Percentiles rank a stretch among this genome's conserved stretches.
phyloP scores from a whole-genome alignment of 768 basidiomycete species.

The Termitomyces sp. region DNA sequence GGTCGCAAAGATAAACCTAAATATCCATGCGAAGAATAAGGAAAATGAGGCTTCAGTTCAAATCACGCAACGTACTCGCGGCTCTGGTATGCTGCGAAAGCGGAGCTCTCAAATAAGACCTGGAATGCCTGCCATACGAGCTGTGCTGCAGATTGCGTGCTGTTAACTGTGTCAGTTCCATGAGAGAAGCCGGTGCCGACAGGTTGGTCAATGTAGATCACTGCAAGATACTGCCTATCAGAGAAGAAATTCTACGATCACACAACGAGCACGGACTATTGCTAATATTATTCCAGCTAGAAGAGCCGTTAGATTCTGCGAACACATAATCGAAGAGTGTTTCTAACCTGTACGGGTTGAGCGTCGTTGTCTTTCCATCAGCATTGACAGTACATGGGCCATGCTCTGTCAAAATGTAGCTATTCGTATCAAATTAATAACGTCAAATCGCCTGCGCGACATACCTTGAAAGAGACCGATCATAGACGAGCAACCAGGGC shows the following conservation, averaged over 20 bases:
- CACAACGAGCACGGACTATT: slow-evolving; percentile 45
- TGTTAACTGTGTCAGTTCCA: slow-evolving; percentile 57
- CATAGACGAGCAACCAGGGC: slow-evolving; percentile 62
- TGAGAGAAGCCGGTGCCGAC: slow-evolving; percentile 66
- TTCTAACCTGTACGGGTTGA: slow-evolving; percentile 60
- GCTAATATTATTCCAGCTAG: slow-evolving; percentile 66
- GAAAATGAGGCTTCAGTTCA: neutral
- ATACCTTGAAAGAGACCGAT: slow-evolving; percentile 65
- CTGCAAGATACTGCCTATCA: slow-evolving; percentile 27
- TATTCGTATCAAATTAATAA: neutral
- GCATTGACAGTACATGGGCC: slow-evolving; percentile 62
- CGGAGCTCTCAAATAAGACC: slow-evolving; percentile 53
- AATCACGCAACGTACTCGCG: slow-evolving; percentile 42
- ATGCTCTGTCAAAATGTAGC: slow-evolving; percentile 40
- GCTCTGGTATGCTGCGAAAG: slow-evolving; percentile 50
- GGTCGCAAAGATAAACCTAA: slow-evolving; percentile 60
- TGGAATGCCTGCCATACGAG: slow-evolving; percentile 66
- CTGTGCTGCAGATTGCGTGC: slow-evolving; percentile 51
- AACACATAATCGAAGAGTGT: neutral
- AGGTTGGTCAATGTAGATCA: slow-evolving; percentile 72
- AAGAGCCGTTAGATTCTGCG: neutral
- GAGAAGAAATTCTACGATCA: neutral
- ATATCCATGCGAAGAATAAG: neutral
- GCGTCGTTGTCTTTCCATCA: slow-evolving; percentile 47
- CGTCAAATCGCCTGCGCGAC: neutral